A percentile compares a stretch with the other conserved stretches of the same genome.
Evolutionary conservation across 495 filamentous ascomycete species (phyloP).

Genomic region (Penicillium paxilli): DNA sequence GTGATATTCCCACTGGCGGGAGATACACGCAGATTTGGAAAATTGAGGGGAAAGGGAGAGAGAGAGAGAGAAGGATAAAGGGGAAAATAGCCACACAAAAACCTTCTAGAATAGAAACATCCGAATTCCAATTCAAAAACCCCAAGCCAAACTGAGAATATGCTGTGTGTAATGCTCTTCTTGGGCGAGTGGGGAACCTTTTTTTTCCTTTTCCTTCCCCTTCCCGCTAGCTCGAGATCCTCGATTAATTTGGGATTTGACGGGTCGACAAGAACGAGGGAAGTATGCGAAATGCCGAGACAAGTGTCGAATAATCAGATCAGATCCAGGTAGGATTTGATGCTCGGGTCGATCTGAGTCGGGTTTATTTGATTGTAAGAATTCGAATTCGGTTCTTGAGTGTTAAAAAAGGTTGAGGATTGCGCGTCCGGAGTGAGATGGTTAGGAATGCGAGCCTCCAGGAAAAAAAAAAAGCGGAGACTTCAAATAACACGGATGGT

Average conservation of each 20-base stretch:
- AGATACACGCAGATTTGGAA: conserved; percentile 3
- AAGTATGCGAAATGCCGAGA: background rate
- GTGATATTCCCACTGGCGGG: background rate
- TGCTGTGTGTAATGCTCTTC: background rate
- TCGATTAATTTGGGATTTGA: background rate
- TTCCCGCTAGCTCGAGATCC: background rate
- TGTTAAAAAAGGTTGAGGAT: too few species aligned
- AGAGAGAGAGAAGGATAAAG: background rate
- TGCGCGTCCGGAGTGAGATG: background rate
- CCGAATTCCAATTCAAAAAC: background rate
- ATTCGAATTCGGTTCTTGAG: background rate
- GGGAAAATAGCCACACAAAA: background rate
- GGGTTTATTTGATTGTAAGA: background rate
- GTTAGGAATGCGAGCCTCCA: conserved; percentile 1
- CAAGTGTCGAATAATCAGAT: too few species aligned
- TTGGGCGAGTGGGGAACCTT: background rate
- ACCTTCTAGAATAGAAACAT: background rate
- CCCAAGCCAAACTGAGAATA: too few species aligned
- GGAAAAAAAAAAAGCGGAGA: background rate
- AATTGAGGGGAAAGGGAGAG: conserved; percentile 5
- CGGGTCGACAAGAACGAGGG: background rate
- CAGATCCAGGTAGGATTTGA: too few species aligned
- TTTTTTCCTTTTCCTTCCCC: background rate
- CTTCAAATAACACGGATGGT: background rate
- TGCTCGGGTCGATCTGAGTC: background rate